Evolutionary conservation across 2,329 filamentous ascomycete species (phyloP), one percentile per base, ranked within the genome.

Genomic region (Beauveria brongniartii): DNA sequence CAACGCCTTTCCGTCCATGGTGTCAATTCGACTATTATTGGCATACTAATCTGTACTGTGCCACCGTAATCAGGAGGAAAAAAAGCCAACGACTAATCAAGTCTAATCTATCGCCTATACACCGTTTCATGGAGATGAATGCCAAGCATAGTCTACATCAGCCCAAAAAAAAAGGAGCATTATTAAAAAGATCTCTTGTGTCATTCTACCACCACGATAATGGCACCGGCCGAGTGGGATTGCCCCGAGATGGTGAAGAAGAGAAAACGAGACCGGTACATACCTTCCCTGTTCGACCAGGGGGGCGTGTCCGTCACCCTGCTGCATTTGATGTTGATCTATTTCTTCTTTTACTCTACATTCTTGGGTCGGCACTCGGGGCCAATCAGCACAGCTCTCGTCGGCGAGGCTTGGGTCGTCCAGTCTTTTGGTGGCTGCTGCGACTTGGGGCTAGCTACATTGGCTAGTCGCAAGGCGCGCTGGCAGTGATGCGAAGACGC

Each of bases 361-460:
- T 46, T 50, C 30, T 41, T 50, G 30, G 55, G 55, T 46, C 55
- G 55, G 55, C 55, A 57, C 55, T 57, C 55, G 55, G 55, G 55
- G 22, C 55, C 55, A 50, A 57, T 57, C 44, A 57, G 55, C 30
- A 34, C 26, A 18, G 20, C 54, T 24, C 30, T 12, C 30, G 30
- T 30, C 4, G 30, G 30, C 9, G 10, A 30, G 20, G 28, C 16
- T 8, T 34, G 18, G 26, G 22, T 46, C 41, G 14, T 55, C 52
- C 24, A n/a, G 40, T 43, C 28, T 44, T 37, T 44, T 30, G 30
- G 30, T 30, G 30, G 30, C 30, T 12, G 28, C 28, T 12, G 9
- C 10, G 30, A 30, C 30, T 12, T 30, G 30, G 30, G 30, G 10
- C 30, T 30, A 30, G 34, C 2, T 37, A 37, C 40, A 41, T 16